Conservation (phyloP, 768 basidiomycete genomes). For the Basidioascus undulatus region DNA sequence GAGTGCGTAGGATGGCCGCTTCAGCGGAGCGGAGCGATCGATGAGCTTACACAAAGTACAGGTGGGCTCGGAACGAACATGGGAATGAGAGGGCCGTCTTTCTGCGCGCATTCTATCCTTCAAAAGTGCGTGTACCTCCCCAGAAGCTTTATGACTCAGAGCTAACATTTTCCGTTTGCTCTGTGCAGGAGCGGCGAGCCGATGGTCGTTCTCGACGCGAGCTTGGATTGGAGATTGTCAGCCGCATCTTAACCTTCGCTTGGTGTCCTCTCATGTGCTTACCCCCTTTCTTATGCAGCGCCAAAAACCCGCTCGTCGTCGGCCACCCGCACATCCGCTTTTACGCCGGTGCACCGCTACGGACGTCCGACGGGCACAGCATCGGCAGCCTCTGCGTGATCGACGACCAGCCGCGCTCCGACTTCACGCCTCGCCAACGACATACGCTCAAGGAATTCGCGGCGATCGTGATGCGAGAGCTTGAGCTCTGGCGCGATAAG, state of each 20-base stretch:
- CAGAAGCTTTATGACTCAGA: no score
- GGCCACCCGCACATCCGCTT: constrained; percentile 50
- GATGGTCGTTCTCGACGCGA: constrained; percentile 55
- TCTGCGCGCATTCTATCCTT: constrained; percentile 62
- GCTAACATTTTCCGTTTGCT: background rate
- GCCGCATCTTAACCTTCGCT: background rate
- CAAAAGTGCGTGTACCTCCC: constrained; percentile 31
- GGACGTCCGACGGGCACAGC: background rate
- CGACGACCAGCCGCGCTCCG: constrained; percentile 54
- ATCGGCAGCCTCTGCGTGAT: constrained; percentile 44
- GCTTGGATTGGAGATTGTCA: constrained; percentile 65
- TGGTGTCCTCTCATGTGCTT: background rate
- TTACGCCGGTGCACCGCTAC: constrained; percentile 60
- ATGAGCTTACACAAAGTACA: constrained; percentile 8
- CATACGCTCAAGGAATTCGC: constrained; percentile 91
- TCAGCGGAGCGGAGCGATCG: background rate
- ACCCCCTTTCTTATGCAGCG: background rate
- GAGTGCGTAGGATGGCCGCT: constrained; percentile 27
- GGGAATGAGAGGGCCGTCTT: constrained; percentile 35
- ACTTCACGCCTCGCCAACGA: constrained; percentile 68
- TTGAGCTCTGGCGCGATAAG: constrained; percentile 91
- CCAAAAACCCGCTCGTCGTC: constrained; percentile 46
- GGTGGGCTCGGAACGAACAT: constrained; percentile 26
- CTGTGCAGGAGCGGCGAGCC: constrained; percentile 39
- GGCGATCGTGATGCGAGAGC: constrained; percentile 76